These are phyloP conservation scores for Pseudozyma sp. DNA, from an alignment of 1,284 basidiomycete species.

Conservation along the genomic window DNA sequence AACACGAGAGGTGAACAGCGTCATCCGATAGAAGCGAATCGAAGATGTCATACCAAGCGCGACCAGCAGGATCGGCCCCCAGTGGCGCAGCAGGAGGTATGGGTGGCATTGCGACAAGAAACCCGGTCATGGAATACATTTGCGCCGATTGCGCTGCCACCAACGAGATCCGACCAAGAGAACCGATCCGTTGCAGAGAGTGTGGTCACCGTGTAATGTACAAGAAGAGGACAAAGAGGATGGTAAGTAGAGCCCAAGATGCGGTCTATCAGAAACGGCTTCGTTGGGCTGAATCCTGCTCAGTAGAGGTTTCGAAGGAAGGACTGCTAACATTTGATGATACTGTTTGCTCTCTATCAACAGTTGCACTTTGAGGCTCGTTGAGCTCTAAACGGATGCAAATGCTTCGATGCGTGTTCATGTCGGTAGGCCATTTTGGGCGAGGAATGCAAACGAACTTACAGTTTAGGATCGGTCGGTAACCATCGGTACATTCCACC, in stretches of 20 bases:
- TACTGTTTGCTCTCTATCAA: neutral
- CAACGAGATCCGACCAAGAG: conserved; percentile 91
- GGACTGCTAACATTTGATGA: neutral
- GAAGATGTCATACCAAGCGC: conserved; percentile 45
- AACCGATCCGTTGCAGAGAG: conserved; percentile 95
- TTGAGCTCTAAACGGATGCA: neutral
- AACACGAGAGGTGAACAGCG: neutral
- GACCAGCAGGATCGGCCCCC: conserved; percentile 45
- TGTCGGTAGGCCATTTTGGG: too few species aligned
- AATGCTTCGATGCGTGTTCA: neutral
- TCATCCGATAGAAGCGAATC: neutral
- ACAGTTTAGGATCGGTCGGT: too few species aligned
- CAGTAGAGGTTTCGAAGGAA: too few species aligned
- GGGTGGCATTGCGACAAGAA: conserved; percentile 42
- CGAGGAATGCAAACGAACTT: too few species aligned
- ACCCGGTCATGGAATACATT: conserved; percentile 76
- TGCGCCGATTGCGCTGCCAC: conserved; percentile 95
- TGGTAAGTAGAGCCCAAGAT: conserved; percentile 74
- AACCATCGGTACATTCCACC: too few species aligned
- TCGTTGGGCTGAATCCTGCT: too few species aligned
- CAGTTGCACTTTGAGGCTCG: conserved; percentile 56
- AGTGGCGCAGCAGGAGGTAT: conserved; percentile 31
- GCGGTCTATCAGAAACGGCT: neutral
- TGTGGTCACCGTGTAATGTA: conserved; percentile 99
- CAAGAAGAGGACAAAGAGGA: conserved; percentile 94